phyloP scores from a whole-genome alignment of 2,329 filamentous ascomycete species.

The Aspergillus fructus region DNA sequence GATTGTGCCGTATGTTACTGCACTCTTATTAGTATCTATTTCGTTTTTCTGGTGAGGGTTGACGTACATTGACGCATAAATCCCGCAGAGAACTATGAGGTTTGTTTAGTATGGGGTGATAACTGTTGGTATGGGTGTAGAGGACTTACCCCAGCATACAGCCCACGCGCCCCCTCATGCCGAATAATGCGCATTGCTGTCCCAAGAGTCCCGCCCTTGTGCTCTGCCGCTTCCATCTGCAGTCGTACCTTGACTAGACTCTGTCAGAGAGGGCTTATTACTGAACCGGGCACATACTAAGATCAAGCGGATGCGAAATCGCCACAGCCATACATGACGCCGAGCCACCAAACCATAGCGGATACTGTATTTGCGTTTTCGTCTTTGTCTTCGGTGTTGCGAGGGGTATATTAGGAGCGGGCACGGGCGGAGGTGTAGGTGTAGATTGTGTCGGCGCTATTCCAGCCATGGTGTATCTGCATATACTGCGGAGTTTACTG shows the following conservation, averaged over 20 bases:
- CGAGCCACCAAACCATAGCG: slow-evolving; percentile 20
- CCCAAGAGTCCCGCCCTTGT: slow-evolving; percentile 9
- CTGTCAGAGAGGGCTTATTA: neutral
- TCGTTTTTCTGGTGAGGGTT: no score
- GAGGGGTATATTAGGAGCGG: neutral
- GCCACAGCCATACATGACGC: slow-evolving; percentile 30
- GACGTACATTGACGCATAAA: slow-evolving; percentile 22
- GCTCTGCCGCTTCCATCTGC: slow-evolving; percentile 20
- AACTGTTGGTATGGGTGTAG: no score
- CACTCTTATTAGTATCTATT: neutral
- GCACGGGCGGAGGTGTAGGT: neutral
- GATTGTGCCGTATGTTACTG: slow-evolving; percentile 27
- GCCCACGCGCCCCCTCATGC: slow-evolving; percentile 16
- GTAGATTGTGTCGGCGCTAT: neutral
- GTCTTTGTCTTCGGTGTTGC: neutral
- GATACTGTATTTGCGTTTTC: slow-evolving; percentile 7
- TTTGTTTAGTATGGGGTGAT: no score
- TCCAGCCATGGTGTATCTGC: no score
- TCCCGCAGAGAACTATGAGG: slow-evolving; percentile 22
- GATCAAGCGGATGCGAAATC: slow-evolving; percentile 27
- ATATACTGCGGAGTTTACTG: no score
- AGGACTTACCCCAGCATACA: slow-evolving; percentile 22
- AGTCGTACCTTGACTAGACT: slow-evolving; percentile 26
- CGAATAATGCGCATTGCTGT: slow-evolving; percentile 20
- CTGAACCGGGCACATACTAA: slow-evolving; percentile 14